Percentiles rank a stretch among this genome's conserved stretches.
Conservation (phyloP, 495 filamentous ascomycete species). For the Aspergillus indologenus region DNA sequence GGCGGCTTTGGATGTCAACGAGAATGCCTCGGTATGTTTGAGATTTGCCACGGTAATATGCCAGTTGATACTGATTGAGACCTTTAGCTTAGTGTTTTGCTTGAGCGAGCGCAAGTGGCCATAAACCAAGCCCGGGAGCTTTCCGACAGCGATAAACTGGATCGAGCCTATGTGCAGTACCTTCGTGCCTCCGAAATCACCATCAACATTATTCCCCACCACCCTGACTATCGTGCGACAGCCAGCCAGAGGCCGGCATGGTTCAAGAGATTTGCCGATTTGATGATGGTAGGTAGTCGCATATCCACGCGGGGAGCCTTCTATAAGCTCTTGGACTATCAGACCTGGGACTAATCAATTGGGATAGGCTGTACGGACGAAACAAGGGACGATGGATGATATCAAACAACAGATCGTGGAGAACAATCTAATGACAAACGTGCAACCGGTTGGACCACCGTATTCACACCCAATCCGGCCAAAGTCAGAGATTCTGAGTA, state of each 20-base stretch:
- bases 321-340: not conserved
- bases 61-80: constrained; percentile 20
- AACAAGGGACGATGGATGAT: constrained; percentile 46
- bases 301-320: not conserved
- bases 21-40: constrained; percentile 41
- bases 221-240: constrained; percentile 57
- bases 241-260: constrained; percentile 33
- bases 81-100: constrained; percentile 32
- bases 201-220: constrained; percentile 67
- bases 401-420: constrained; percentile 46
- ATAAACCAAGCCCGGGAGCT: constrained; percentile 34
- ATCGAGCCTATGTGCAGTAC: constrained; percentile 71
- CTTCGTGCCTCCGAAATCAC: constrained; percentile 75
- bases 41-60: no score
- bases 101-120: constrained; percentile 35
- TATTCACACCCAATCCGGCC: constrained; percentile 15
- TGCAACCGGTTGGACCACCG: constrained; percentile 27
- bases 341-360: constrained; percentile 10
- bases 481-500: constrained; percentile 16
- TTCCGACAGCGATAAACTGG: constrained; percentile 51
- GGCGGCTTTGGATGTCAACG: constrained; percentile 39
- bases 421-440: constrained; percentile 36
- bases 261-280: constrained; percentile 41
- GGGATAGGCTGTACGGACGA: constrained; percentile 39
- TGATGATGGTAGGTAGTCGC: constrained; percentile 35